Conservation (phyloP, 2,329 filamentous ascomycete species). For the Aspergillus ochraceus region DNA sequence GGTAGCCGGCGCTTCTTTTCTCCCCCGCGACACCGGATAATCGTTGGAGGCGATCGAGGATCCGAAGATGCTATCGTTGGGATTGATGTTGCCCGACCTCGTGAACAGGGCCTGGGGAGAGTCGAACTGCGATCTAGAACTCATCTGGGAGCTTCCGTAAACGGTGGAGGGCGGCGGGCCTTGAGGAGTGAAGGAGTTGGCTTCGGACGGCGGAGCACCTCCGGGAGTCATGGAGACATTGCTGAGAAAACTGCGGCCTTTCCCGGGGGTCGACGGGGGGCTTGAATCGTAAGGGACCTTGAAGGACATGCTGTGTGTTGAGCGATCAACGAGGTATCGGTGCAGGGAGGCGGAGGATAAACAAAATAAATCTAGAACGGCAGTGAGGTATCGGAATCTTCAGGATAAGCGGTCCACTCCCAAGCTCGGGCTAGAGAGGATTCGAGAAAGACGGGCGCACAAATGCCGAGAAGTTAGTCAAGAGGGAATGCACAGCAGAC, state of each 20-base stretch:
- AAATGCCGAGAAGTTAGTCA: neutral
- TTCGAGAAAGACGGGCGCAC: neutral
- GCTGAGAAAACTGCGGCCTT: constrained; percentile 36
- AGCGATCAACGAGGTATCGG: neutral
- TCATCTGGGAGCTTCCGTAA: constrained; percentile 54
- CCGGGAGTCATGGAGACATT: constrained; percentile 59
- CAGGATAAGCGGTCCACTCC: neutral
- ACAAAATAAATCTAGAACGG: constrained; percentile 7
- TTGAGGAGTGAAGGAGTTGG: constrained; percentile 57
- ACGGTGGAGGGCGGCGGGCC: constrained; percentile 53
- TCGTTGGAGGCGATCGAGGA: constrained; percentile 38
- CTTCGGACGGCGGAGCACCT: constrained; percentile 55
- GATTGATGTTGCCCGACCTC: constrained; percentile 36
- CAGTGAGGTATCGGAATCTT: neutral
- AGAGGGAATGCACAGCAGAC: neutral
- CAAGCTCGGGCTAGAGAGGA: neutral
- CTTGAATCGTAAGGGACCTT: constrained; percentile 36
- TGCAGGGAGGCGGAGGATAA: constrained; percentile 6
- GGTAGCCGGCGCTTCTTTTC: constrained; percentile 21
- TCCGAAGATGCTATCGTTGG: constrained; percentile 38
- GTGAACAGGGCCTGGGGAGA: constrained; percentile 42
- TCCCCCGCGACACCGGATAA: constrained; percentile 30
- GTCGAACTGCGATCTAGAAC: constrained; percentile 31
- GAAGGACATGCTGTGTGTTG: constrained; percentile 33
- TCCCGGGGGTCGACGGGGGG: constrained; percentile 41